Percentiles rank a stretch among this genome's conserved stretches.
phyloP scores from a whole-genome alignment of 1,284 basidiomycete species.

The Volvariella volvacea region DNA sequence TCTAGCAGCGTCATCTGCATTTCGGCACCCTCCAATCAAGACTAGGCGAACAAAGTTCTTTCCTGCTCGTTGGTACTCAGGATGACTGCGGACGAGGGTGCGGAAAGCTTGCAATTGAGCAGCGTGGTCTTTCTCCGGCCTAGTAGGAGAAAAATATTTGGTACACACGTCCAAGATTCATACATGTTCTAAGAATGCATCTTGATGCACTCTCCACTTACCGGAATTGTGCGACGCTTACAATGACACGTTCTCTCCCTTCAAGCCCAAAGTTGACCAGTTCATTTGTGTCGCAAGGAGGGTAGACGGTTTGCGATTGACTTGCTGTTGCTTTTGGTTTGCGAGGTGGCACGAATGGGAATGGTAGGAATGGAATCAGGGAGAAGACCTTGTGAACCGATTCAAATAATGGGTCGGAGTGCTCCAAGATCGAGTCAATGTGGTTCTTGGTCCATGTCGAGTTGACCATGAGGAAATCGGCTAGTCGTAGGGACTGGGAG shows the following conservation, averaged over 20 bases:
- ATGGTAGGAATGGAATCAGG: slow-evolving; percentile 21
- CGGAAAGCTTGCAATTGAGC: slow-evolving; percentile 74
- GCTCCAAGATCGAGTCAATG: slow-evolving; percentile 65
- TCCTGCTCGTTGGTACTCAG: slow-evolving; percentile 39
- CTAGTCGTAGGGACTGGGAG: slow-evolving; percentile 64
- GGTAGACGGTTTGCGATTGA: slow-evolving; percentile 65
- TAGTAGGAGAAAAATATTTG: slow-evolving; percentile 19
- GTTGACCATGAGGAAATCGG: slow-evolving; percentile 87
- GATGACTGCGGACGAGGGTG: slow-evolving; percentile 51
- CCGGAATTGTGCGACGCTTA: slow-evolving; percentile 92
- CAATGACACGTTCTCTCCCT: slow-evolving; percentile 57
- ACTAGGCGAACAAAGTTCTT: slow-evolving; percentile 45
- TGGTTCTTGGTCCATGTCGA: slow-evolving; percentile 94
- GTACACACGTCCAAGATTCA: no score
- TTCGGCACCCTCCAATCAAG: slow-evolving; percentile 82
- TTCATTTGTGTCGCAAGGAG: slow-evolving; percentile 84
- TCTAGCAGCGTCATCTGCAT: slow-evolving; percentile 67
- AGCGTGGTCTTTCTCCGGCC: slow-evolving; percentile 93
- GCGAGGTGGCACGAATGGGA: slow-evolving; percentile 17
- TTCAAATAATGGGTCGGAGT: slow-evolving; percentile 33
- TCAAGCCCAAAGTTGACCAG: slow-evolving; percentile 63
- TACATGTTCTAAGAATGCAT: no score
- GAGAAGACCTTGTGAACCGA: slow-evolving; percentile 34
- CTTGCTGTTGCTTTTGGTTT: slow-evolving; percentile 16
- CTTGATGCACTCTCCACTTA: slow-evolving; percentile 22